Percentiles rank a stretch among this genome's conserved stretches.
These are phyloP conservation scores for Fonsecaea pugnacius DNA, from an alignment of 2,329 filamentous ascomycete species.

Conservation along the genomic window DNA sequence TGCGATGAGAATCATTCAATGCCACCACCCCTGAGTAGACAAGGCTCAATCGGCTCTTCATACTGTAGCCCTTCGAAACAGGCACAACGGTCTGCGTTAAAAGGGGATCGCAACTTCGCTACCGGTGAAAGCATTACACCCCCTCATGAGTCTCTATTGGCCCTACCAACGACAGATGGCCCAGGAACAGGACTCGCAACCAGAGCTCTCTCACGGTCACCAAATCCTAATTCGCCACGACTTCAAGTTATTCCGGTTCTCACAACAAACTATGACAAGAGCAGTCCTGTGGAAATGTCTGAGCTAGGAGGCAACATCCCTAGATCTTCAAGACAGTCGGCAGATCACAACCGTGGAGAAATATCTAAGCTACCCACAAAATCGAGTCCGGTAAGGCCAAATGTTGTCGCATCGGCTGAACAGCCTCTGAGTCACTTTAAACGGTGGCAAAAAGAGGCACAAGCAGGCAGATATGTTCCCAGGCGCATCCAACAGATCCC, in stretches of 20 bases:
- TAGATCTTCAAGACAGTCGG: neutral
- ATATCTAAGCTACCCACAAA: neutral
- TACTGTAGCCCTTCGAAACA: neutral
- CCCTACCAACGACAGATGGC: neutral
- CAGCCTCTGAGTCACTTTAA: conserved; percentile 10
- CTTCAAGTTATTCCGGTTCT: neutral
- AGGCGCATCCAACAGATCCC: conserved; percentile 20
- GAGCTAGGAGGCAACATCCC: conserved; percentile 1
- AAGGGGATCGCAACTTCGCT: neutral
- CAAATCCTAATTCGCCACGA: neutral
- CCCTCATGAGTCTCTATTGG: neutral
- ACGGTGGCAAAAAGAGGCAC: conserved; percentile 23
- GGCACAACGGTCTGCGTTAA: neutral
- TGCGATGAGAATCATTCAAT: neutral
- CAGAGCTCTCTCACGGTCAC: neutral
- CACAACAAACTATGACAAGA: conserved; percentile 5
- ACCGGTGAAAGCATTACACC: neutral
- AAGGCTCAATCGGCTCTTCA: neutral
- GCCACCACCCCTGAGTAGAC: neutral
- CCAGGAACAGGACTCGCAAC: no score
- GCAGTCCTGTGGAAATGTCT: conserved; percentile 13
- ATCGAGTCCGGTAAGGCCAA: neutral
- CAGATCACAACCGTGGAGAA: neutral
- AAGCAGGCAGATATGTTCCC: conserved; percentile 21
- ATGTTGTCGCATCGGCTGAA: neutral